Evolutionary conservation across 2,329 filamentous ascomycete genomes (phyloP).

Genomic region (Neonectria coccinea): DNA sequence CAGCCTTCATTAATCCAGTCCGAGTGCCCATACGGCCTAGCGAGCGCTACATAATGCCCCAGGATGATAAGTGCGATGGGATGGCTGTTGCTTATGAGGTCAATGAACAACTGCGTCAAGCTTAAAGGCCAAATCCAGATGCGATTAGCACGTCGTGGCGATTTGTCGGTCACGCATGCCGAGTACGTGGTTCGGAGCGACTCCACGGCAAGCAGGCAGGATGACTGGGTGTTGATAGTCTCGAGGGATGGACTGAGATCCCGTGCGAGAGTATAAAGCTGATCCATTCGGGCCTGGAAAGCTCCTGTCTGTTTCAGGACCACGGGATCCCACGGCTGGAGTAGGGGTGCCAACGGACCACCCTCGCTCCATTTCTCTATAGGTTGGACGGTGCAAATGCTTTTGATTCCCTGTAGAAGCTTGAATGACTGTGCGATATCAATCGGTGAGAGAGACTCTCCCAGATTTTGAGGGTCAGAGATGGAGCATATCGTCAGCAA

Average conservation of each 20-base stretch:
- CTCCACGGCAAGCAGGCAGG: slow-evolving; percentile 31
- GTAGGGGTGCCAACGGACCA: slow-evolving; percentile 26
- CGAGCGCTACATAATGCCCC: slow-evolving; percentile 29
- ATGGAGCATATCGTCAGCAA: slow-evolving; percentile 29
- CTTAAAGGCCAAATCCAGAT: slow-evolving; percentile 36
- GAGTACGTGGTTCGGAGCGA: slow-evolving; percentile 24
- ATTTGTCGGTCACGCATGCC: not conserved
- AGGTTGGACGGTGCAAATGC: slow-evolving; percentile 27
- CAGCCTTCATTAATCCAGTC: slow-evolving; percentile 32
- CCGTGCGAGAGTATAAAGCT: slow-evolving; percentile 22
- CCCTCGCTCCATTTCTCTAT: slow-evolving; percentile 27
- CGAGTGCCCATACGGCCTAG: slow-evolving; percentile 28
- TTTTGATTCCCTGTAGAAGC: slow-evolving; percentile 33
- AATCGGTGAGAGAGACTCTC: not conserved
- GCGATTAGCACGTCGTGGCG: slow-evolving; percentile 1
- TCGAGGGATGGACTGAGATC: slow-evolving; percentile 26
- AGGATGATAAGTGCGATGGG: slow-evolving; percentile 31
- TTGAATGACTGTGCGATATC: slow-evolving; percentile 32
- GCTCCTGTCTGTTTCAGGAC: slow-evolving; percentile 17
- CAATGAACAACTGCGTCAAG: slow-evolving; percentile 29
- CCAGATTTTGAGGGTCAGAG: slow-evolving; percentile 15
- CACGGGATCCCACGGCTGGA: slow-evolving; percentile 1
- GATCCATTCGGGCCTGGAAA: slow-evolving; percentile 31
- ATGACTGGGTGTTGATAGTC: slow-evolving; percentile 31
- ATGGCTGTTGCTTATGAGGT: slow-evolving; percentile 29